phyloP scores from a whole-genome alignment of 73 alveolate genomes.

The Paramecium tetraurelia region DNA sequence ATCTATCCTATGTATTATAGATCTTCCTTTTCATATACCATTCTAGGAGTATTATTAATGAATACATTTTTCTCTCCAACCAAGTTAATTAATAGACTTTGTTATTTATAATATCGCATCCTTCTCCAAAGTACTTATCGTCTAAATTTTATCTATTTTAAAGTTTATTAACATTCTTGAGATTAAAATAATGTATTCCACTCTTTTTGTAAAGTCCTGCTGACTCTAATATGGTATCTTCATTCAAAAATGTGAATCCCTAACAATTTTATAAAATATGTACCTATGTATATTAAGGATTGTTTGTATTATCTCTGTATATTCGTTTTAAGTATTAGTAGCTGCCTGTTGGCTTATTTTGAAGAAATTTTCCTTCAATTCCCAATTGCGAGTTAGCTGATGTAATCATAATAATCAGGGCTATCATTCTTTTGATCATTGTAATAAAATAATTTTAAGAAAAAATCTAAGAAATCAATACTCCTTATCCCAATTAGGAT shows the following conservation, averaged over 20 bases:
- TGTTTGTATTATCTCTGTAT: not conserved
- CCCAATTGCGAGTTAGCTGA: not conserved
- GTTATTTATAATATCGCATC: slow-evolving; percentile 7
- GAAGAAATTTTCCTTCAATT: not conserved
- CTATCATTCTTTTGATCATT: not conserved
- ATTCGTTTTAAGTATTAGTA: not conserved
- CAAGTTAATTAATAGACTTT: slow-evolving; percentile 31
- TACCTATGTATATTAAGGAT: not conserved
- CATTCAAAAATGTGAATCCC: not conserved
- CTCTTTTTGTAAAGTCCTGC: not conserved
- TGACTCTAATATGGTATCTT: not conserved
- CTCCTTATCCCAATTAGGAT: slow-evolving; percentile 57
- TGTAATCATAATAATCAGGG: not conserved
- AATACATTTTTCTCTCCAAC: slow-evolving; percentile 11
- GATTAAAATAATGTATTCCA: not conserved
- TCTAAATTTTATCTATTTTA: not conserved
- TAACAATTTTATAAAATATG: not conserved
- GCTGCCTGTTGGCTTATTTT: not conserved
- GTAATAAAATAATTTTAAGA: not conserved
- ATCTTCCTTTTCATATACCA: not conserved
- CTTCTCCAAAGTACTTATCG: not conserved
- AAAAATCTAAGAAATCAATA: slow-evolving; percentile 10
- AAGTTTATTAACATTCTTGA: not conserved
- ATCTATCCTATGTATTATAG: not conserved
- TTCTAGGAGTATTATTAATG: not conserved